Percentiles rank a stretch among this genome's conserved stretches.
These are phyloP conservation scores for Epipyxis sp. DNA, from an alignment of 108 stramenopile species.

Conservation along the genomic window DNA sequence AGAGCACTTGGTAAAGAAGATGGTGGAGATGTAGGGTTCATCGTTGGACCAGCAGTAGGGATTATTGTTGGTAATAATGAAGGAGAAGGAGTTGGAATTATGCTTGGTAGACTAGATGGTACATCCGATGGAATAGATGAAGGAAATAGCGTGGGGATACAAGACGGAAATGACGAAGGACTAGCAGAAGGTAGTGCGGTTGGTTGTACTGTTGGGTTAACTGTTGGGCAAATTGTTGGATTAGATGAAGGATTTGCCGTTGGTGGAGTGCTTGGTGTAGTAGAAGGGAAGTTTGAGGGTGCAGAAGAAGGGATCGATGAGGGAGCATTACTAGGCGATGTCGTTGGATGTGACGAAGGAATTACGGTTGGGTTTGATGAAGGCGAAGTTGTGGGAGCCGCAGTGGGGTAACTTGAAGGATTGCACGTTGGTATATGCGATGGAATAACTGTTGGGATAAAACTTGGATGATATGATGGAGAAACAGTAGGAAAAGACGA, in stretches of 20 bases:
- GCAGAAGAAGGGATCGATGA: neutral
- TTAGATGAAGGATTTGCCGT: neutral
- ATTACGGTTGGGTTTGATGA: too few relatives aligned
- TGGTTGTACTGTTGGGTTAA: neutral
- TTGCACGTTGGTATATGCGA: too few relatives aligned
- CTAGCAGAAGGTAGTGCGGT: neutral
- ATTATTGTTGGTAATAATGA: slow-evolving; percentile 17
- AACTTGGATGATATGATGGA: too few relatives aligned
- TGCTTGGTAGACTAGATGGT: neutral
- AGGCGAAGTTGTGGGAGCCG: neutral
- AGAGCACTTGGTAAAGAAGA: too few relatives aligned
- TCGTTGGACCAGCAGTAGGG: neutral
- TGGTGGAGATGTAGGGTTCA: neutral
- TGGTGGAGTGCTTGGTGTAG: neutral
- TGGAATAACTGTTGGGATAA: too few relatives aligned
- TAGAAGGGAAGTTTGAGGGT: neutral
- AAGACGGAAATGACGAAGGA: neutral
- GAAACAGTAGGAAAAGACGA: too few relatives aligned
- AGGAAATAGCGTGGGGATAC: too few relatives aligned
- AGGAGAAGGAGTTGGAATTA: neutral
- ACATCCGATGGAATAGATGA: neutral
- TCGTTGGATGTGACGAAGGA: neutral
- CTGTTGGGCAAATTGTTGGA: neutral
- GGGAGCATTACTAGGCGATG: neutral
- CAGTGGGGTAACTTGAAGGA: too few relatives aligned